Evolutionary conservation across 495 filamentous ascomycete genomes (phyloP).

Genomic region (Neurospora sp.): DNA sequence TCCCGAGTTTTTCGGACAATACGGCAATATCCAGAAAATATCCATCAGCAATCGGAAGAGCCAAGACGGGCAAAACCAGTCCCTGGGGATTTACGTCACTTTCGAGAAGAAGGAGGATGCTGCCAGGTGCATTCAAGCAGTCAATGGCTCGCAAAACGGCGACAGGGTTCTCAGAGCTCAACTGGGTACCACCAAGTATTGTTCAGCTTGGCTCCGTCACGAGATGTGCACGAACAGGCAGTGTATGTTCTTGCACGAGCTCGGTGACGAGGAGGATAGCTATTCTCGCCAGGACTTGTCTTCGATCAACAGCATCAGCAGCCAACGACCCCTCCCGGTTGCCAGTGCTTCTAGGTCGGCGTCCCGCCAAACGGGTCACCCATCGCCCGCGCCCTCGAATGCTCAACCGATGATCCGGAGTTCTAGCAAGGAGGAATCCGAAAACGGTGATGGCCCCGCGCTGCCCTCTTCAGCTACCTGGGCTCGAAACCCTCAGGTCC

Average conservation of each 20-base stretch:
- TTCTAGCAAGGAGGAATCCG: conserved; percentile 64
- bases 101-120: conserved; percentile 85
- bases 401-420: conserved; percentile 66
- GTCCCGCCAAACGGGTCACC: conserved; percentile 41
- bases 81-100: conserved; percentile 94
- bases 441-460: conserved; percentile 68
- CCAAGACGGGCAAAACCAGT: conserved; percentile 56
- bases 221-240: conserved; percentile 88
- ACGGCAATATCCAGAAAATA: conserved; percentile 97
- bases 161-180: conserved; percentile 83
- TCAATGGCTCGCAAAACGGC: conserved; percentile 86
- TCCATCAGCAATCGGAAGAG: conserved; percentile 93
- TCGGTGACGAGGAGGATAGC: conserved; percentile 92
- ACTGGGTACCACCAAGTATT: conserved; percentile 97
- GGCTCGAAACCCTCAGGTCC: conserved; percentile 69
- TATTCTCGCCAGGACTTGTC: conserved; percentile 93
- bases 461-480: conserved; percentile 89
- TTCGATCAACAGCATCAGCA: conserved; percentile 81
- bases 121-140: conserved; percentile 74
- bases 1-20: conserved; percentile 91
- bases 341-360: conserved; percentile 37
- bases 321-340: conserved; percentile 55
- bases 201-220: conserved; percentile 88
- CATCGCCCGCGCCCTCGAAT: conserved; percentile 42
- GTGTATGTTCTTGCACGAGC: conserved; percentile 97